Percentiles rank a stretch among this genome's conserved stretches.
Conservation (phyloP, 129 eudicot genomes). For the carrot (Daucus carota) region DNA sequence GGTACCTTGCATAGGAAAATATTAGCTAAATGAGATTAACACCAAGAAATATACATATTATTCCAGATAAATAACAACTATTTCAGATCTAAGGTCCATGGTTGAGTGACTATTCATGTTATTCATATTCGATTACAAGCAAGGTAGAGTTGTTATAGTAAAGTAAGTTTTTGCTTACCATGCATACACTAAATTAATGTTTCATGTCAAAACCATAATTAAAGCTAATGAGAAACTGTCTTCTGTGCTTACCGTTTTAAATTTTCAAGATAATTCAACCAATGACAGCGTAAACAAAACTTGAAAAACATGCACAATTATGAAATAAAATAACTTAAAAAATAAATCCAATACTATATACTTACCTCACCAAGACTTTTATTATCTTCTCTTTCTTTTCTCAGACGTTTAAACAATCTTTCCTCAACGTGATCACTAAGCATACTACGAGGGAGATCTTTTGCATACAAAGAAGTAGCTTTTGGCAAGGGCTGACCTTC, state of each 20-base stretch:
- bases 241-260: too few relatives aligned
- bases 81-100: too few relatives aligned
- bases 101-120: too few relatives aligned
- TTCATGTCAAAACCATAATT: too few relatives aligned
- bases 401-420: conserved; percentile 48
- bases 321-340: background rate
- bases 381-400: conserved; percentile 64
- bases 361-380: conserved; percentile 51
- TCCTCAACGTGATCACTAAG: conserved; percentile 79
- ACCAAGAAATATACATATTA: background rate
- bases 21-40: background rate
- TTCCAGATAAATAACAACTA: too few relatives aligned
- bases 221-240: too few relatives aligned
- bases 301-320: background rate
- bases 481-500: conserved; percentile 39
- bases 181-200: too few relatives aligned
- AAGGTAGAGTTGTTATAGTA: too few relatives aligned
- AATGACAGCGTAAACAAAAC: background rate
- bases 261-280: background rate
- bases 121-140: too few relatives aligned
- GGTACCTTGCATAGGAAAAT: conserved; percentile 37
- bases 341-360: background rate
- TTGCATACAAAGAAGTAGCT: conserved; percentile 49
- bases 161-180: too few relatives aligned
- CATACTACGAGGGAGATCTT: conserved; percentile 56